Evolutionary conservation across 495 filamentous ascomycete genomes (phyloP).

Genomic region (Hypoxylon crocopeplum): DNA sequence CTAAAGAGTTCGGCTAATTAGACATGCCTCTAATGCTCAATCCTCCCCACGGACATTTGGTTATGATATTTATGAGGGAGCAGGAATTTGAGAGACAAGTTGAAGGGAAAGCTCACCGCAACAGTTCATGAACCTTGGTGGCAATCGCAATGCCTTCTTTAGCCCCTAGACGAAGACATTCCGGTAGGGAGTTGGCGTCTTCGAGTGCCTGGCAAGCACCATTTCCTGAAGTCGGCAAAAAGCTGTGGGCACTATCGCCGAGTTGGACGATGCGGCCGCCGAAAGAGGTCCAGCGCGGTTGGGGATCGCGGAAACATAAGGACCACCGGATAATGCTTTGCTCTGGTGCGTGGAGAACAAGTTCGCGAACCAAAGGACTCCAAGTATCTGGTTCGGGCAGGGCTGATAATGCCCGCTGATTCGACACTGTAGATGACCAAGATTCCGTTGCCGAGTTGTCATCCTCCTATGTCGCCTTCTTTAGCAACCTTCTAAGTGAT

Average conservation of each 20-base stretch:
- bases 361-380: conserved; percentile 60
- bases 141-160: conserved; percentile 38
- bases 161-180: conserved; percentile 60
- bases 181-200: conserved; percentile 65
- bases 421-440: conserved; percentile 20
- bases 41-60: too few relatives aligned
- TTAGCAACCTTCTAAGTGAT: neutral
- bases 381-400: conserved; percentile 58
- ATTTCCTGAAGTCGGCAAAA: conserved; percentile 67
- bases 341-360: conserved; percentile 59
- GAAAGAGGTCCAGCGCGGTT: conserved; percentile 64
- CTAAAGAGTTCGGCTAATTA: neutral
- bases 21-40: too few relatives aligned
- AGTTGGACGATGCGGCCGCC: conserved; percentile 61
- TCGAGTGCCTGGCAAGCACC: conserved; percentile 73
- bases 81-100: neutral
- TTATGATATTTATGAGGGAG: too few relatives aligned
- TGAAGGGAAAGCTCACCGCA: conserved; percentile 26
- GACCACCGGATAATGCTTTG: conserved; percentile 67
- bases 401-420: neutral
- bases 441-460: neutral
- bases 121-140: conserved; percentile 45
- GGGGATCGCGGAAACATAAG: conserved; percentile 66
- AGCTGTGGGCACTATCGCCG: conserved; percentile 71
- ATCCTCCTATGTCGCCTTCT: neutral